These are phyloP conservation scores for Hemisphaericaspora xylanilytica DNA, from an alignment of 1,139 yeast genomes.

Conservation along the genomic window DNA sequence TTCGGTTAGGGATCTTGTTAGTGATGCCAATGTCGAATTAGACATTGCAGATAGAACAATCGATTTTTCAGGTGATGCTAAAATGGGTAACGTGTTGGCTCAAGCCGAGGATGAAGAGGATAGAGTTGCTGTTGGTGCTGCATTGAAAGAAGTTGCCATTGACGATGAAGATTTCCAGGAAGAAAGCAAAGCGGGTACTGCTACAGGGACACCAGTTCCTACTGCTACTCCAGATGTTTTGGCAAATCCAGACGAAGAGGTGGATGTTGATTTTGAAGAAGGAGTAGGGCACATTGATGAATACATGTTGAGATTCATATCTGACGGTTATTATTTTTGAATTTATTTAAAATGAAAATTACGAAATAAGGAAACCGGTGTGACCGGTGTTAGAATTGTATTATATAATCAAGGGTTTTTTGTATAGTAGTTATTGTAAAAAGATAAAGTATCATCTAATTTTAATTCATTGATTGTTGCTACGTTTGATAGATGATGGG, in stretches of 20 bases:
- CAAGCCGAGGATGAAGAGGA: slow-evolving; percentile 98
- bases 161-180: slow-evolving; percentile 81
- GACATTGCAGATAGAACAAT: slow-evolving; percentile 39
- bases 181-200: slow-evolving; percentile 31
- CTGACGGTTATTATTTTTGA: slow-evolving; percentile 53
- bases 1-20: slow-evolving; percentile 84
- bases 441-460: no score
- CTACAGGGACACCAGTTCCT: slow-evolving; percentile 40
- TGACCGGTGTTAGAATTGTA: no score
- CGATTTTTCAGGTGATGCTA: slow-evolving; percentile 40
- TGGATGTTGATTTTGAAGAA: slow-evolving; percentile 66
- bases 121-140: slow-evolving; percentile 85
- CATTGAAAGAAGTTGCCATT: slow-evolving; percentile 79
- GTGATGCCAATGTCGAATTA: slow-evolving; percentile 49
- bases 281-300: slow-evolving; percentile 89
- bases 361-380: no score
- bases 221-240: slow-evolving; percentile 19
- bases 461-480: neutral
- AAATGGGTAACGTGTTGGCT: slow-evolving; percentile 69
- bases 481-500: neutral
- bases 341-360: no score
- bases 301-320: slow-evolving; percentile 89
- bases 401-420: no score
- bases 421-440: no score
- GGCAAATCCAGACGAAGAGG: slow-evolving; percentile 21